Evolutionary conservation across 352 stramenopile species (phyloP), one percentile per base, ranked within the genome.

Genomic region (Blastocystis sp.): DNA sequence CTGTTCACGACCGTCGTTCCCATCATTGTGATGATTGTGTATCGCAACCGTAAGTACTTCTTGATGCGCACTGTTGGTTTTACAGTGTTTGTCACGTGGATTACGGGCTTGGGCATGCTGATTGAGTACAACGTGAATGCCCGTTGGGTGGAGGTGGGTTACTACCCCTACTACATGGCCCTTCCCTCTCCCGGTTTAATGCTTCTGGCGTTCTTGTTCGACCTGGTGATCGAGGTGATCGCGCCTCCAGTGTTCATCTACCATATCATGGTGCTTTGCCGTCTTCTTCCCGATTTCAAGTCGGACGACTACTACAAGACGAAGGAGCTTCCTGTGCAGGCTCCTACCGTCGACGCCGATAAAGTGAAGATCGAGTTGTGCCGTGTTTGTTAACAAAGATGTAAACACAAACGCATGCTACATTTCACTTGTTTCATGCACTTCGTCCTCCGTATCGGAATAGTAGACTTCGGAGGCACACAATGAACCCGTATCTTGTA

Each of bases 121-220:
- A 45, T 77, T 16, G 66, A 77, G 45, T 77, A 77, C 45, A 77
- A 37, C n/a, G 3, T 50, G 10, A 77, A 77, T 21, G 66, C 66
- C n/a, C 66, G 66, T 29, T 77, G 66, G 66, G 33, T 77, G 6
- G 66, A 77, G 24, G 66, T 77, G 4, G 66, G 66, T 51, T 77
- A 77, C 66, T 77, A 77, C 45, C 66, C 66, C 29, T 3, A 77
- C 31, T 77, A 77, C 45, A 41, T 77, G 37, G 66, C 66, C 12
- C 33, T 77, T 24, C 66, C 66, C 33, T 50, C 66, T 16, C 37
- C 31, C 50, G 66, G 66, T 51, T 35, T 59, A 24, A 77, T 77
- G 66, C 45, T 77, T 35, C 33, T 77, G 6, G 66, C 66, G 1
- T 77, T 77, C 33, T 6, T 77, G 3, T 77, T 59, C 45, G 66